Evolutionary conservation across 352 stramenopile genomes (phyloP).

Genomic region (Globisporangium megalacanthum): DNA sequence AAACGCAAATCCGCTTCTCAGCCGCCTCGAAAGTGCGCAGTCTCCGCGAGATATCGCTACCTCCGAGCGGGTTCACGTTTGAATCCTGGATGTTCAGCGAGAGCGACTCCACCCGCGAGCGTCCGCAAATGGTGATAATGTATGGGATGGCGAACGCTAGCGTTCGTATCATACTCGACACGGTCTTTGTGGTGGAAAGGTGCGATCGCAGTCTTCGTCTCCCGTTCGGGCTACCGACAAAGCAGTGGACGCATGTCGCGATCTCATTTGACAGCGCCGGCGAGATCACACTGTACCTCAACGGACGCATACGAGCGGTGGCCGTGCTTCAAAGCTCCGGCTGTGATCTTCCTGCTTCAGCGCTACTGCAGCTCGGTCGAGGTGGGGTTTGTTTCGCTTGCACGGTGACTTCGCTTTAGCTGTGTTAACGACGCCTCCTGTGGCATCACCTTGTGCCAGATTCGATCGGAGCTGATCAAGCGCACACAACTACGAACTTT

Average conservation of each 20-base stretch:
- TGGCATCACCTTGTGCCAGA: slow-evolving; percentile 7
- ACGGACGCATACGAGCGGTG: slow-evolving; percentile 21
- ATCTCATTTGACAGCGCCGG: slow-evolving; percentile 16
- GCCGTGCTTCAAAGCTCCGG: slow-evolving; percentile 15
- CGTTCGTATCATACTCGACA: slow-evolving; percentile 14
- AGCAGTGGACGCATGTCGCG: slow-evolving; percentile 37
- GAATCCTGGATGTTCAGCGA: slow-evolving; percentile 26
- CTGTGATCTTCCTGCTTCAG: slow-evolving; percentile 17
- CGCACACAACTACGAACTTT: slow-evolving; percentile 14
- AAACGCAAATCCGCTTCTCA: slow-evolving; percentile 35
- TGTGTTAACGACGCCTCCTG: neutral
- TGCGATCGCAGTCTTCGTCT: slow-evolving; percentile 26
- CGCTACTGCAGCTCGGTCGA: slow-evolving; percentile 39
- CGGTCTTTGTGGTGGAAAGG: slow-evolving; percentile 21
- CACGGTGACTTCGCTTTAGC: neutral
- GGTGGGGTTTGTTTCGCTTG: slow-evolving; percentile 14
- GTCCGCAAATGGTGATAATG: slow-evolving; percentile 25
- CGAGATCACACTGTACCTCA: slow-evolving; percentile 20
- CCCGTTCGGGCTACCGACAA: slow-evolving; percentile 20
- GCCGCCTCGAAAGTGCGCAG: slow-evolving; percentile 20
- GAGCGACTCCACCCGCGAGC: neutral
- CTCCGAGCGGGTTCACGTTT: slow-evolving; percentile 20
- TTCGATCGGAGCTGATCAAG: slow-evolving; percentile 14
- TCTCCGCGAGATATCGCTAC: slow-evolving; percentile 18
- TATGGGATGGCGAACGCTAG: slow-evolving; percentile 17